These are phyloP conservation scores for Wickerhamomyces alni DNA, from an alignment of 805 yeast species.

Conservation along the genomic window DNA sequence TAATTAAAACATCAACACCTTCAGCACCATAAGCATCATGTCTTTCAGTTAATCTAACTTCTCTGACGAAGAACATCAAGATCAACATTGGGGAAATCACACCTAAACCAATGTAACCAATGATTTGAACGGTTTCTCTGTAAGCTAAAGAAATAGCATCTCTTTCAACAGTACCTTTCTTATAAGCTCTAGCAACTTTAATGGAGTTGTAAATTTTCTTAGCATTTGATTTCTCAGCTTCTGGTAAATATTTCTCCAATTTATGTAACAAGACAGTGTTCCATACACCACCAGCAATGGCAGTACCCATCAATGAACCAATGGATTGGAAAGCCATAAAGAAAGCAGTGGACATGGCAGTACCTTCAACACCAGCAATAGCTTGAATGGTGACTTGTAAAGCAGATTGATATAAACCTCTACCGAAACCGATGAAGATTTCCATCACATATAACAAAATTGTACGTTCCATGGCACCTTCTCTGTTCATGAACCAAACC, in stretches of 20 bases:
- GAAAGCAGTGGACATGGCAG: constrained; percentile 27
- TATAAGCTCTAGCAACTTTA: constrained; percentile 19
- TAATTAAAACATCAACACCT: constrained; percentile 2
- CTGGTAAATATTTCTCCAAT: constrained; percentile 20
- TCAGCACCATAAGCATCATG: constrained; percentile 17
- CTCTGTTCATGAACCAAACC: constrained; percentile 19
- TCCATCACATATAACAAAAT: constrained; percentile 14
- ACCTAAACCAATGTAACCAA: constrained; percentile 26
- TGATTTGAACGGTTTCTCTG: constrained; percentile 25
- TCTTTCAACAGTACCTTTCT: constrained; percentile 22
- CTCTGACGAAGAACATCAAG: constrained; percentile 23
- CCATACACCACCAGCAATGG: constrained; percentile 26
- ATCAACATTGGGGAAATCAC: constrained; percentile 22
- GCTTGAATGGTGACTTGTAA: constrained; percentile 25
- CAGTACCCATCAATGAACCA: constrained; percentile 25
- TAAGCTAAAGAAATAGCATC: constrained; percentile 26
- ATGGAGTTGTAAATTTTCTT: constrained; percentile 21
- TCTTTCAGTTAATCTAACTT: constrained; percentile 20
- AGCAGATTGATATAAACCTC: constrained; percentile 22
- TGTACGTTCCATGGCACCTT: constrained; percentile 12
- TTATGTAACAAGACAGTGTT: constrained; percentile 17
- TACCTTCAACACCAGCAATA: constrained; percentile 22
- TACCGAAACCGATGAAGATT: constrained; percentile 24
- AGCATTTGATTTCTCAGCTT: constrained; percentile 13
- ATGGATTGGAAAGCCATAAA: constrained; percentile 23